These are phyloP conservation scores for Solanum tacnaense DNA, from an alignment of 257 asterid species.

Conservation along the genomic window DNA sequence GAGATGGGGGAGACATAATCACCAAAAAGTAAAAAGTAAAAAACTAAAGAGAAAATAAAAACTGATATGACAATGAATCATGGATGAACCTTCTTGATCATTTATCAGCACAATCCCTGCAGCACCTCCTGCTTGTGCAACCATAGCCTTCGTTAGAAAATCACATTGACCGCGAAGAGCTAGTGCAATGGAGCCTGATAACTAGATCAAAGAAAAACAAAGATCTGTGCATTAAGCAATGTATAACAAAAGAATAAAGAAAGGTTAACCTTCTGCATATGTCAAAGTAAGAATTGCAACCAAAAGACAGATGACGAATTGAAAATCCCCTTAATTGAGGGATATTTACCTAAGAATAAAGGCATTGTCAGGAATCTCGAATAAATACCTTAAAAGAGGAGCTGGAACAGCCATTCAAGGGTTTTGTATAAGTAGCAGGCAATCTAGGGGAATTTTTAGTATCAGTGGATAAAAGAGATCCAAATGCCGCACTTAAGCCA, in stretches of 20 bases:
- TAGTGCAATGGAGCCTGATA: constrained; percentile 60
- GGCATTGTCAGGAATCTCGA: not conserved
- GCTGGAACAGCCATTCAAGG: constrained; percentile 54
- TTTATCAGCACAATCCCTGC: constrained; percentile 74
- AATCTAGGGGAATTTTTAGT: constrained; percentile 33
- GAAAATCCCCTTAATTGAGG: not conserved
- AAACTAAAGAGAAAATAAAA: constrained; percentile 3
- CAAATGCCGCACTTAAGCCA: constrained; percentile 3
- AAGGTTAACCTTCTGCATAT: not conserved
- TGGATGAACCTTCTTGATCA: constrained; percentile 56
- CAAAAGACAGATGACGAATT: not conserved
- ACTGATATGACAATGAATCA: not conserved
- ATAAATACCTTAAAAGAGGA: constrained; percentile 47
- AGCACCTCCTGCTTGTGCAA: constrained; percentile 86
- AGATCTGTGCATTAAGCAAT: not conserved
- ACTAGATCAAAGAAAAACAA: constrained; percentile 37
- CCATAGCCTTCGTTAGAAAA: constrained; percentile 67
- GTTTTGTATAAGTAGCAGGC: constrained; percentile 44
- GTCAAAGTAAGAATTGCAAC: not conserved
- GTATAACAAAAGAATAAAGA: not conserved
- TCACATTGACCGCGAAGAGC: constrained; percentile 85
- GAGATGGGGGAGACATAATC: not conserved
- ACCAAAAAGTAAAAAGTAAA: not conserved
- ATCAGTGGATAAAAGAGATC: constrained; percentile 34
- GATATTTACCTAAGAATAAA: not conserved